phyloP scores from a whole-genome alignment of 495 filamentous ascomycete species.

The Choiromyces venosus region DNA sequence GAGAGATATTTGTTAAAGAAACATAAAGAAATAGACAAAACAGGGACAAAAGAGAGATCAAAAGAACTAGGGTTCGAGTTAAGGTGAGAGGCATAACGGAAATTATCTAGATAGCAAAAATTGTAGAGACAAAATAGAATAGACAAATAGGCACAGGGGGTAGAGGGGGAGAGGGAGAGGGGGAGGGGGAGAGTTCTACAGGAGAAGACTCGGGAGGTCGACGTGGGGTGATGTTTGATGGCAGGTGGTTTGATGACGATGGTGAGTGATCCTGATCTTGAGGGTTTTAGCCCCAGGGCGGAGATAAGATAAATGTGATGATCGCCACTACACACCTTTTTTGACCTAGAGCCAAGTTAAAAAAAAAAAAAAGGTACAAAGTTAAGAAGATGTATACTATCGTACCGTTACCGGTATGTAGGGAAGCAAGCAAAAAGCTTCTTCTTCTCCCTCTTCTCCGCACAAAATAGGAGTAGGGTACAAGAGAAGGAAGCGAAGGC shows the following conservation, averaged over 20 bases:
- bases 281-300: not conserved
- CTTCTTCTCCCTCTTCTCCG: not conserved
- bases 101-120: constrained; percentile 5
- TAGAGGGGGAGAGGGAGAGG: constrained; percentile 4
- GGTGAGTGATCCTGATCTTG: not conserved
- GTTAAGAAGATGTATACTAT: not conserved
- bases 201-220: constrained; percentile 13
- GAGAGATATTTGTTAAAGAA: constrained; percentile 50
- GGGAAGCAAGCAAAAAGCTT: not conserved
- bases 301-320: not conserved
- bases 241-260: constrained; percentile 49
- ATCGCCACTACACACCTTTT: not conserved
- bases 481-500: not conserved
- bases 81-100: constrained; percentile 36
- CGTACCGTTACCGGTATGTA: not conserved
- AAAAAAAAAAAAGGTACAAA: not conserved
- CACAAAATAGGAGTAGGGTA: not conserved
- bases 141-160: not conserved
- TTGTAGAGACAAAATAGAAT: not conserved
- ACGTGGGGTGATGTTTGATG: constrained; percentile 15
- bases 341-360: not conserved
- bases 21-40: constrained; percentile 50
- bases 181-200: not conserved
- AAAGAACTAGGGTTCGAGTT: constrained; percentile 42
- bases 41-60: constrained; percentile 55